phyloP scores from a whole-genome alignment of 352 stramenopile genomes.

The Blastocystis sp. region DNA sequence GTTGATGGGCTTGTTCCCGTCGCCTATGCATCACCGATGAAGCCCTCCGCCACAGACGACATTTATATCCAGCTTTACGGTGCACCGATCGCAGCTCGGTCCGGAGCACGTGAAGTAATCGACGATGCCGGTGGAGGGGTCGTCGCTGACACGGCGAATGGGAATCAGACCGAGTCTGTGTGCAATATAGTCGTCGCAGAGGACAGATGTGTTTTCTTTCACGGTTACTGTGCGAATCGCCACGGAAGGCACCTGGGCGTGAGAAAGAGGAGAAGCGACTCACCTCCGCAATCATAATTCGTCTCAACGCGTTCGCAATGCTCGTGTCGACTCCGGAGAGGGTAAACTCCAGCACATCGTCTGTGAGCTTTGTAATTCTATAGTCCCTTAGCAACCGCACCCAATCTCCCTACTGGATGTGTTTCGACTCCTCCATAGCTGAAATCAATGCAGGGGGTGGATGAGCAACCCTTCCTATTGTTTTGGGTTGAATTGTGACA shows the following conservation, averaged over 20 bases:
- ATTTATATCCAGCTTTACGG: conserved; percentile 18
- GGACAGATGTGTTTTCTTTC: conserved; percentile 64
- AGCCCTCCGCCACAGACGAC: not conserved
- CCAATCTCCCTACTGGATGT: conserved; percentile 38
- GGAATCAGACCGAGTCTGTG: conserved; percentile 65
- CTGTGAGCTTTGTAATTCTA: conserved; percentile 66
- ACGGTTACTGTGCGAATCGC: conserved; percentile 64
- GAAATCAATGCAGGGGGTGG: not conserved
- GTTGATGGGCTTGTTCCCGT: conserved; percentile 47
- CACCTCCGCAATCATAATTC: conserved; percentile 68
- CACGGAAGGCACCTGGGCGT: conserved; percentile 44
- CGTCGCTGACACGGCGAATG: conserved; percentile 53
- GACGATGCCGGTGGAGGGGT: conserved; percentile 42
- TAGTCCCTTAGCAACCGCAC: not conserved
- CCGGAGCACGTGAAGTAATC: conserved; percentile 42
- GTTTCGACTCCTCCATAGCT: conserved; percentile 59
- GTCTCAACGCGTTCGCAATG: conserved; percentile 59
- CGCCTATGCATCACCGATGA: conserved; percentile 4
- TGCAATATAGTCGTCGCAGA: conserved; percentile 66
- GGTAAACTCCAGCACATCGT: conserved; percentile 62
- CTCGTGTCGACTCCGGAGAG: conserved; percentile 52
- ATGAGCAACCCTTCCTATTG: not conserved
- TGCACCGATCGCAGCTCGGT: conserved; percentile 14
- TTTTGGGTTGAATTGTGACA: not conserved
- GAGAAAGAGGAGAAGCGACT: not conserved